Percentiles rank a stretch among this genome's conserved stretches.
Evolutionary conservation across 192 early-diverging fungal species (phyloP).

Genomic region (Gaertneriomyces semiglobifer): DNA sequence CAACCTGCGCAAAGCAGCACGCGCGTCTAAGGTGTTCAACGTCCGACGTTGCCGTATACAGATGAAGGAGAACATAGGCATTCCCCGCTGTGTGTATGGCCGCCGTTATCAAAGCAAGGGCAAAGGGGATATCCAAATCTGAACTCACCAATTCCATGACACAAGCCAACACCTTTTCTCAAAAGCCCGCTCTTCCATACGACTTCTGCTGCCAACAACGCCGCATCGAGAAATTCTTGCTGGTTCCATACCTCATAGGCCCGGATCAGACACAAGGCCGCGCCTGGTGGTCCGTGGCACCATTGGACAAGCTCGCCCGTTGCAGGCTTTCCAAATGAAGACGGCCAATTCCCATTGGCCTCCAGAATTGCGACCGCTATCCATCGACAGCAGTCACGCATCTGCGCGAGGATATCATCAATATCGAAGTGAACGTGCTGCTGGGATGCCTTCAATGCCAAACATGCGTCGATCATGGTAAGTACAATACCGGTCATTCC

Average conservation of each 20-base stretch:
- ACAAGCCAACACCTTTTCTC: slow-evolving; percentile 5
- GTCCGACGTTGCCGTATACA: not conserved
- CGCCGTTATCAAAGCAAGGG: not conserved
- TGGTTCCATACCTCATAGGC: not conserved
- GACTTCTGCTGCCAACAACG: slow-evolving; percentile 2
- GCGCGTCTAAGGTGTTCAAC: not conserved
- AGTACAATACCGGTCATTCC: slow-evolving; percentile 1
- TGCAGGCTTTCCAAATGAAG: too few species aligned
- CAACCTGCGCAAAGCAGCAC: not conserved
- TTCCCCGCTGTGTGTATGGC: not conserved
- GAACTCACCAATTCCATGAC: slow-evolving; percentile 5
- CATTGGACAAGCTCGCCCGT: not conserved
- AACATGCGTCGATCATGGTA: not conserved
- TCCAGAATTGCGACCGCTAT: too few species aligned
- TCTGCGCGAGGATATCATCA: too few species aligned
- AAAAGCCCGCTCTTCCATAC: slow-evolving; percentile 12
- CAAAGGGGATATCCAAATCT: not conserved
- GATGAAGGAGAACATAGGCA: slow-evolving; percentile 7
- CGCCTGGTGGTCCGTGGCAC: slow-evolving; percentile 12
- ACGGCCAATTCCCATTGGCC: too few species aligned
- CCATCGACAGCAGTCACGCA: too few species aligned
- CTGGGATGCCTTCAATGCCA: not conserved
- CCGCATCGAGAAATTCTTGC: not conserved
- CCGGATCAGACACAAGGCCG: not conserved
- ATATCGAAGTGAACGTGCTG: too few species aligned